Conservation (phyloP, 2,329 filamentous ascomycete genomes). For the Aspergillus calidoustus region DNA sequence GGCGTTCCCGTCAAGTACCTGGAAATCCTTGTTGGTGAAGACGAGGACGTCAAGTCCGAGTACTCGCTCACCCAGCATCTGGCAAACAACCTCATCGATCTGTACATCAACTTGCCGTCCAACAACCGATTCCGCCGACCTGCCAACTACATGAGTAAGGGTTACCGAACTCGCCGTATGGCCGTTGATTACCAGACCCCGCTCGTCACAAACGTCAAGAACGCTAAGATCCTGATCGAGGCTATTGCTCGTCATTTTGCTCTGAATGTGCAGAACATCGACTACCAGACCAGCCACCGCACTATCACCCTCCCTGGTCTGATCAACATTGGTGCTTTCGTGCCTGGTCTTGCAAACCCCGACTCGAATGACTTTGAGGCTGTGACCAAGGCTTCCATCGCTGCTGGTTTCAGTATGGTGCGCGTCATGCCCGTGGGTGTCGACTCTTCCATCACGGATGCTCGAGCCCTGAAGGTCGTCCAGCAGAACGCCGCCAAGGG, state of each 20-base stretch:
- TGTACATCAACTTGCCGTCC: conserved; percentile 99
- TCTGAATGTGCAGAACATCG: conserved; percentile 78
- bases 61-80: conserved; percentile 97
- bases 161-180: conserved; percentile 95
- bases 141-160: conserved; percentile 98
- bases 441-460: conserved; percentile 73
- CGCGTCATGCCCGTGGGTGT: conserved; percentile 77
- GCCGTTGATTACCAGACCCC: conserved; percentile 97
- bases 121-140: conserved; percentile 96
- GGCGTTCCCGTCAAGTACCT: conserved; percentile 91
- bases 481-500: conserved; percentile 71
- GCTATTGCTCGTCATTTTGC: conserved; percentile 89
- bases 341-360: conserved; percentile 70
- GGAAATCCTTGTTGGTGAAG: conserved; percentile 77
- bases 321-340: conserved; percentile 79
- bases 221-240: conserved; percentile 95
- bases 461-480: conserved; percentile 70
- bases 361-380: conserved; percentile 70
- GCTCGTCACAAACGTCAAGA: conserved; percentile 98
- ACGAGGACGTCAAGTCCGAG: conserved; percentile 88
- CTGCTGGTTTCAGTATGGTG: conserved; percentile 79
- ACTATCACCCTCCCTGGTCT: conserved; percentile 74
- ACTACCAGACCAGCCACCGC: conserved; percentile 89
- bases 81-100: conserved; percentile 95
- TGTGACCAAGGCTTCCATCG: conserved; percentile 74